Evolutionary conservation across 1,284 basidiomycete genomes (phyloP), one percentile per base, ranked within the genome.

Genomic region (Melanopsichium pennsylvanicum): DNA sequence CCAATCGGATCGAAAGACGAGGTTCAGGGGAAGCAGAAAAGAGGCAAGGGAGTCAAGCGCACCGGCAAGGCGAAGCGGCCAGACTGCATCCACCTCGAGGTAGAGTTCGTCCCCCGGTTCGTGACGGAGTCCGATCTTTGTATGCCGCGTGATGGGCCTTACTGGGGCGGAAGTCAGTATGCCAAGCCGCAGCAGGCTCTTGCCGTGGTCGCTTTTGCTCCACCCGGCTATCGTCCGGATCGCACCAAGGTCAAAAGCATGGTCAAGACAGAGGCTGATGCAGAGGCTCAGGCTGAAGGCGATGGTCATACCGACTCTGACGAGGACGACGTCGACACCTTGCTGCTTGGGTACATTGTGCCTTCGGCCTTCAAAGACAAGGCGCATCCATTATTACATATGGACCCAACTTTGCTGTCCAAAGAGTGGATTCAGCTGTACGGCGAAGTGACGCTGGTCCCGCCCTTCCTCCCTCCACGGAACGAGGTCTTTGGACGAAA

Each of bases 341-440:
- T 62, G 43, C 37, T 57, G 25, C 51, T 69, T 9, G 66, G 66
- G 12, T 31, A 59, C 35, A 27, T 69, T 18, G 26, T 69, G 5
- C 66, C 59, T n/a, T 55, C 55, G 25, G 42, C 47, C 4, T 45
- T 69, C 16, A 51, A 45, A 18, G 66, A 69, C 23, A 16, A 19
- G 1, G 33, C 41, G 9, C 59, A 69, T 31, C 66, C 66, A 11
- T 31, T 69, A 8, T 21, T 26, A 1, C 40, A 54, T 21, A 16
- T 63, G 27, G 66, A 69, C 3, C 23, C 54, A 1, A n/a, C 18
- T 2, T 38, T 69, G 6, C n/a, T 63, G 39, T 12, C 49, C 12
- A 63, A 45, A 26, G 60, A 52, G 15, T 69, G 66, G 66, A 51
- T 69, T 4, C 55, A 63, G 19, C 41, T 69, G 19, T 69, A 63